Percentiles rank a stretch among this genome's conserved stretches.
Conservation (phyloP, 768 basidiomycete genomes). For the Filobasidium wieringae region DNA sequence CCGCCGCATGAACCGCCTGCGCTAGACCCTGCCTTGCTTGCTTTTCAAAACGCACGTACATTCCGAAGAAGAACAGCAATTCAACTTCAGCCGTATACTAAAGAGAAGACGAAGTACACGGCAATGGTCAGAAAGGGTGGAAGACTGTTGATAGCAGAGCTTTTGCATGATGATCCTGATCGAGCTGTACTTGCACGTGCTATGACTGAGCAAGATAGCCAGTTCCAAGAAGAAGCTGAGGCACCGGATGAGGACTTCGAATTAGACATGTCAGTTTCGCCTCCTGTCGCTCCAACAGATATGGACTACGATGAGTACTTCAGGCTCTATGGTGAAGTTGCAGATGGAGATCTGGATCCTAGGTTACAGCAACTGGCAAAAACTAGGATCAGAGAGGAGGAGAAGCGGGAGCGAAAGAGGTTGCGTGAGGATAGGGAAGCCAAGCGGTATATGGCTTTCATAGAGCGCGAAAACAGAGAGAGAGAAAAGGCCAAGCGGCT, state of each 20-base stretch:
- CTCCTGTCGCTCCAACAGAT: slow-evolving; percentile 10
- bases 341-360: slow-evolving; percentile 16
- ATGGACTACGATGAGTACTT: slow-evolving; percentile 26
- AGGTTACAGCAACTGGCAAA: slow-evolving; percentile 4
- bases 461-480: neutral
- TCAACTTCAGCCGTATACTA: slow-evolving; percentile 36
- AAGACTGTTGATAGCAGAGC: slow-evolving; percentile 3
- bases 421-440: neutral
- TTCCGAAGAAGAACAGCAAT: slow-evolving; percentile 33
- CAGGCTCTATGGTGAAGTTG: slow-evolving; percentile 17
- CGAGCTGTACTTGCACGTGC: neutral
- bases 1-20: neutral
- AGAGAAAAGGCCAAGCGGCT: neutral
- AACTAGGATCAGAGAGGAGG: neutral
- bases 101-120: slow-evolving; percentile 30
- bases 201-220: neutral
- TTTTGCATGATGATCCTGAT: slow-evolving; percentile 5
- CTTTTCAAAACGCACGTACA: slow-evolving; percentile 19
- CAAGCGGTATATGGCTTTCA: neutral
- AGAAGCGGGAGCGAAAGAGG: neutral
- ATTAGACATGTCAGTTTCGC: slow-evolving; percentile 8
- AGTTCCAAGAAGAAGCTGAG: slow-evolving; percentile 1
- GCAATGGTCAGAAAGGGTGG: slow-evolving; percentile 32
- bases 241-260: slow-evolving; percentile 4
- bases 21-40: slow-evolving; percentile 1